Base-by-base conservation (phyloP, 257 asterid species). In the Ballota nigra region DNA sequence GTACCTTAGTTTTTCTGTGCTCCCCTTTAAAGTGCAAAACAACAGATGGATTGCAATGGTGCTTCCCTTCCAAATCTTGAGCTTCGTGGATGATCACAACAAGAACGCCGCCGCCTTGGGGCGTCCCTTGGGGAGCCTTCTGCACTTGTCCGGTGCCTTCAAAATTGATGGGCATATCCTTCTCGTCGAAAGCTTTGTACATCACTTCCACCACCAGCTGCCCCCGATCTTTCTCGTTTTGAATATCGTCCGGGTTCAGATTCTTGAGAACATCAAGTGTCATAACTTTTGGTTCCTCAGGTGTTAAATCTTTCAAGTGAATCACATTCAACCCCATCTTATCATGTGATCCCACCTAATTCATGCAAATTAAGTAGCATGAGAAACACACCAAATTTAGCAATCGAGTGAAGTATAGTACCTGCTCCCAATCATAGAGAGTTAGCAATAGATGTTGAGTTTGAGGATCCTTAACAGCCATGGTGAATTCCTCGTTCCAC, bases 371-470 rank as follows among this genome's bases (percentile, higher is more conserved):
- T 45, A n/a, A 15, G 15, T 45, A 29, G 5, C 4, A 13, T 31
- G 13, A 61, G 34, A 40, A 43, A 41, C 20, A 2, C 11, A 33
- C 16, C 49, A 41, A 11, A 41, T 6, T 41, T 41, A 9, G 29
- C 29, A 26, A 26, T 26, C 4, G 18, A 13, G 15, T 12, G 19
- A 43, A 13, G 52, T 43, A 13, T 20, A 20, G 38, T 40, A 89
- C 98, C 95, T 89, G 84, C 19, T 92, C 98, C 97, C 96, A 92
- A 60, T 92, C 96, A 9, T 67, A 88, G 69, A 88, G 85, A 26
- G 83, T 61, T 19, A 89, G 31, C 26, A 79, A 81, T 40, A 92
- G 6, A 24, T 75, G 80, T 78, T 92, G 96, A 77, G 87, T 29
- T 28, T 81, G 71, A 0, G 98, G 99, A 66, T 95, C 98, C 83